Conservation (phyloP, 129 eudicot species). For the Ambrosia artemisiifolia region DNA sequence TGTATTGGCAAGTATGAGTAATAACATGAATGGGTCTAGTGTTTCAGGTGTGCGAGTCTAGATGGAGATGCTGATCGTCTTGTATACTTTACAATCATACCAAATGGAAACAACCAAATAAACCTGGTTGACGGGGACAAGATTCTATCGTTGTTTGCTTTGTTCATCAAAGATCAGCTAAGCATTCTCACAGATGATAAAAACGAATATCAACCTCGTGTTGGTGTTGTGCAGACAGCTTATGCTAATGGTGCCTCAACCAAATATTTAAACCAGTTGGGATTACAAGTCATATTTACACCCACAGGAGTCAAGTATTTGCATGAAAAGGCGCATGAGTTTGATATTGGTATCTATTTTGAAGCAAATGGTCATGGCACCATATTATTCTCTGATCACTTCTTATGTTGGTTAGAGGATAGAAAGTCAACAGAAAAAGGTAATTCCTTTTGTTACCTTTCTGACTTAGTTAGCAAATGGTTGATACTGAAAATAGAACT, state of each 20-base stretch:
- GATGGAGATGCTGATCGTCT: slow-evolving; percentile 98
- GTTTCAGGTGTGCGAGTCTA: slow-evolving; percentile 95
- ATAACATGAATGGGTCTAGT: slow-evolving; percentile 37
- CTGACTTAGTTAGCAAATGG: not conserved
- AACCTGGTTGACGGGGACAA: slow-evolving; percentile 90
- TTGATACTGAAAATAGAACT: not conserved
- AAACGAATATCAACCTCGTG: slow-evolving; percentile 39
- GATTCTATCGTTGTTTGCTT: slow-evolving; percentile 74
- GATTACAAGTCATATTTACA: slow-evolving; percentile 68
- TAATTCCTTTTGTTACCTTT: slow-evolving; percentile 13
- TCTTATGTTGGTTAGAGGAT: slow-evolving; percentile 55
- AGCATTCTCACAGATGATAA: slow-evolving; percentile 36
- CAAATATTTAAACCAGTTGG: slow-evolving; percentile 56
- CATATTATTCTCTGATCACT: slow-evolving; percentile 60
- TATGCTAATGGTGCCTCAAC: slow-evolving; percentile 97
- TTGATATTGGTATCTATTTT: slow-evolving; percentile 83
- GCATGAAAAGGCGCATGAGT: slow-evolving; percentile 82
- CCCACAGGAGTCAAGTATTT: slow-evolving; percentile 92
- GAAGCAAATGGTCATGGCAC: slow-evolving; percentile 99
- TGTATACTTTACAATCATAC: slow-evolving; percentile 55
- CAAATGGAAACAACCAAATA: slow-evolving; percentile 50
- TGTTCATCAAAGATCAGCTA: slow-evolving; percentile 70
- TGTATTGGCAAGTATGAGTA: slow-evolving; percentile 19
- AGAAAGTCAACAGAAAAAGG: slow-evolving; percentile 48
- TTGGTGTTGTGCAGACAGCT: slow-evolving; percentile 90